Conservation (phyloP, 257 asterid species). For the Plantago major region DNA sequence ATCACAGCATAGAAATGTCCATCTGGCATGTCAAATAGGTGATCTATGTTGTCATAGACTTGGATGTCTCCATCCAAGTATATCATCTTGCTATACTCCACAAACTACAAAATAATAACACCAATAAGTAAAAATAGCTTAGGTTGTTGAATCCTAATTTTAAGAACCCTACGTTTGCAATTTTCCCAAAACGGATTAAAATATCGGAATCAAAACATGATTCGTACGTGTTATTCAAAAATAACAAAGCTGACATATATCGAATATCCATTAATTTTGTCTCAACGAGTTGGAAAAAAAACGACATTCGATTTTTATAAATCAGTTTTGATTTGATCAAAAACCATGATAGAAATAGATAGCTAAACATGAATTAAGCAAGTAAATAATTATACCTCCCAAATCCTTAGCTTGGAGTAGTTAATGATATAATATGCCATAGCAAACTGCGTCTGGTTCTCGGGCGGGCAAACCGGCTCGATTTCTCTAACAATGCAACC, state of each 20-base stretch:
- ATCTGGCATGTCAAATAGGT: constrained; percentile 36
- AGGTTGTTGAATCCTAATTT: too few relatives aligned
- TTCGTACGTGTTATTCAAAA: too few relatives aligned
- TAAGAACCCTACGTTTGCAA: too few relatives aligned
- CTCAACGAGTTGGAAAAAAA: too few relatives aligned
- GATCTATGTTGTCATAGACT: constrained; percentile 46
- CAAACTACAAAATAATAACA: constrained; percentile 28
- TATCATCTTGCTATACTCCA: constrained; percentile 48
- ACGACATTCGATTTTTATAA: too few relatives aligned
- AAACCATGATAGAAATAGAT: not conserved
- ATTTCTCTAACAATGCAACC: constrained; percentile 46
- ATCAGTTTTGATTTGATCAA: too few relatives aligned
- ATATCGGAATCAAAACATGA: too few relatives aligned
- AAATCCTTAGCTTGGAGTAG: constrained; percentile 49
- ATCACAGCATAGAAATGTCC: constrained; percentile 47
- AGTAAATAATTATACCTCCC: constrained; percentile 34
- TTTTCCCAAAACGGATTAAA: too few relatives aligned
- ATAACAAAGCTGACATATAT: too few relatives aligned
- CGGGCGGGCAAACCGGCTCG: constrained; percentile 42
- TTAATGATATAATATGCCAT: constrained; percentile 51
- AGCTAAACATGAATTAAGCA: not conserved
- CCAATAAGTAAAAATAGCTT: not conserved
- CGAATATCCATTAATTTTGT: too few relatives aligned
- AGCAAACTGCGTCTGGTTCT: constrained; percentile 40
- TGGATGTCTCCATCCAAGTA: constrained; percentile 57